Evolutionary conservation across 257 asterid species (phyloP).

Genomic region (Vinca minor): DNA sequence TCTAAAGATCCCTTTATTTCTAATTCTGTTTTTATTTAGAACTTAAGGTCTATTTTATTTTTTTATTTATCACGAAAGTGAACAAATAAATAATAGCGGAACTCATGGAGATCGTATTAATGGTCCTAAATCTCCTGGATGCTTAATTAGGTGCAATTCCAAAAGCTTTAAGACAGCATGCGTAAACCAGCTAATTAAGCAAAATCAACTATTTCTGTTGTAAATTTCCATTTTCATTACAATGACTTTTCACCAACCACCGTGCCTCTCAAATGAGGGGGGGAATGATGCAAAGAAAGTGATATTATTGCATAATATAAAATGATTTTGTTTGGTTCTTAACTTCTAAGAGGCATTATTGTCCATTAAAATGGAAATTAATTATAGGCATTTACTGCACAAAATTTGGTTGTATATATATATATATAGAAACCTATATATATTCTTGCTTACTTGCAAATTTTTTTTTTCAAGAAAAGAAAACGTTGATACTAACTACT

Average conservation of each 20-base stretch:
- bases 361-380: not conserved
- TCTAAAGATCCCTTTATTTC: too few relatives aligned
- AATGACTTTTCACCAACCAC: not conserved
- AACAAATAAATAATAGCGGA: too few relatives aligned
- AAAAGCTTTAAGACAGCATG: slow-evolving; percentile 2
- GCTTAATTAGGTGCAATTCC: slow-evolving; percentile 1
- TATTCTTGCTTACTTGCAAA: not conserved
- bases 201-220: not conserved
- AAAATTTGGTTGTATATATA: not conserved
- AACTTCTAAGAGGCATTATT: not conserved
- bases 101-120: not conserved
- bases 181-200: not conserved
- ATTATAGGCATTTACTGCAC: not conserved
- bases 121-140: too few relatives aligned
- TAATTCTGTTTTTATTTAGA: too few relatives aligned
- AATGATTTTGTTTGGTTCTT: not conserved
- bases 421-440: too few relatives aligned
- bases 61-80: too few relatives aligned
- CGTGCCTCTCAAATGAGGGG: not conserved
- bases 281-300: not conserved
- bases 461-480: too few relatives aligned
- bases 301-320: not conserved
- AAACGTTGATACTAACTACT: too few relatives aligned
- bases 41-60: too few relatives aligned
- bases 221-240: slow-evolving; percentile 2